phyloP scores from a whole-genome alignment of 805 yeast genomes.

The Candida tibetensis region DNA sequence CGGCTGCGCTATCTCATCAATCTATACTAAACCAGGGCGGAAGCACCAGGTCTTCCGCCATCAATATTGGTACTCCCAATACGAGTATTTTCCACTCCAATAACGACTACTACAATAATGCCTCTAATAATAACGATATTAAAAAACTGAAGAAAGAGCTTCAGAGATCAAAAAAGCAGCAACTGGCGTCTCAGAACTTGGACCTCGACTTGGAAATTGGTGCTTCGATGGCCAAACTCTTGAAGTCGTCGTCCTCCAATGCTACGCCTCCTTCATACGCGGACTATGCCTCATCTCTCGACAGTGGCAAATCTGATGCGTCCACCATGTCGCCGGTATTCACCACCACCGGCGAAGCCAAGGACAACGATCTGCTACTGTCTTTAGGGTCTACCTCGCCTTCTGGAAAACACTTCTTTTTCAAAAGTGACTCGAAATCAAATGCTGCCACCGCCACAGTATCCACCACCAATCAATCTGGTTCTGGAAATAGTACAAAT shows the following conservation, averaged over 20 bases:
- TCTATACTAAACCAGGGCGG: slow-evolving; percentile 6
- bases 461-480: background rate
- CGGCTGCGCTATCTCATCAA: slow-evolving; percentile 41
- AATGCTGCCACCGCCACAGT: background rate
- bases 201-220: slow-evolving; percentile 43
- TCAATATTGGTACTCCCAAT: slow-evolving; percentile 10
- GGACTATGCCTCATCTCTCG: slow-evolving; percentile 38
- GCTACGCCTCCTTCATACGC: slow-evolving; percentile 4
- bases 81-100: slow-evolving; percentile 6
- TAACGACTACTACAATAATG: slow-evolving; percentile 7
- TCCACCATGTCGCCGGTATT: slow-evolving; percentile 34
- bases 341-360: slow-evolving; percentile 26
- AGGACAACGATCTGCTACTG: slow-evolving; percentile 40
- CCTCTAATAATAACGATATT: slow-evolving; percentile 5
- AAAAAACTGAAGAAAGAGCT: slow-evolving; percentile 3
- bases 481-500: background rate
- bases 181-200: slow-evolving; percentile 8
- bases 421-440: slow-evolving; percentile 5
- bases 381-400: slow-evolving; percentile 29
- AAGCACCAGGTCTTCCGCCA: slow-evolving; percentile 12
- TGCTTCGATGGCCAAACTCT: slow-evolving; percentile 44
- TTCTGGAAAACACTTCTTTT: slow-evolving; percentile 7
- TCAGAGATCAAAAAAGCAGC: slow-evolving; percentile 6
- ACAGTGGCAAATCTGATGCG: slow-evolving; percentile 38
- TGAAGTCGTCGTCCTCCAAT: slow-evolving; percentile 10